Percentiles rank a stretch among this genome's conserved stretches.
These are phyloP conservation scores for Gracilaria gracilis DNA, from an alignment of 23 red algal genomes.

Conservation along the genomic window DNA sequence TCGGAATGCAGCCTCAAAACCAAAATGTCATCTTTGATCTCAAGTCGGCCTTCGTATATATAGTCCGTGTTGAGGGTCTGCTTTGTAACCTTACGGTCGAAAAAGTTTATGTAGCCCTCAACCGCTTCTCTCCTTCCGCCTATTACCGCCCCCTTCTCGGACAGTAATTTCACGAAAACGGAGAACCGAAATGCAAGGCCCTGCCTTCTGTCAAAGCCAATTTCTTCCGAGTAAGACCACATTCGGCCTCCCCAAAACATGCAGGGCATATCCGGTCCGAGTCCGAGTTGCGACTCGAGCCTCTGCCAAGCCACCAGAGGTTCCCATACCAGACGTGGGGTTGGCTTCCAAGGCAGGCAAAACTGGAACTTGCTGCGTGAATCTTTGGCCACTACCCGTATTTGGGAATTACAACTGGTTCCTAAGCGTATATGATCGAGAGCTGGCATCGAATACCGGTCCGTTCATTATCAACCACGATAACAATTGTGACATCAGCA, in stretches of 20 bases:
- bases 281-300: neutral
- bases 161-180: neutral
- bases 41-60: neutral
- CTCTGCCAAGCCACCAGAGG: conserved; percentile 32
- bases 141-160: neutral
- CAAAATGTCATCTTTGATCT: neutral
- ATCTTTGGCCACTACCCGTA: conserved; percentile 61
- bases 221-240: neutral
- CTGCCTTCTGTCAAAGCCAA: neutral
- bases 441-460: conserved; percentile 18
- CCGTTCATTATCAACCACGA: conserved; percentile 17
- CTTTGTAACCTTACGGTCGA: neutral
- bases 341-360: conserved; percentile 34
- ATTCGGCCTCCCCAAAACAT: neutral
- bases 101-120: neutral
- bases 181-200: neutral
- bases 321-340: conserved; percentile 51
- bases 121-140: neutral
- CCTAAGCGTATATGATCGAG: conserved; percentile 58
- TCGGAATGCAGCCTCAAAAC: neutral
- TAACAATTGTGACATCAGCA: conserved; percentile 4
- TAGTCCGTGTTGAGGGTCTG: neutral
- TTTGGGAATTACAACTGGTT: conserved; percentile 66
- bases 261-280: neutral
- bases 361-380: conserved; percentile 62